phyloP scores from a whole-genome alignment of 352 stramenopile species.

The Phytophthora cryptogea region DNA sequence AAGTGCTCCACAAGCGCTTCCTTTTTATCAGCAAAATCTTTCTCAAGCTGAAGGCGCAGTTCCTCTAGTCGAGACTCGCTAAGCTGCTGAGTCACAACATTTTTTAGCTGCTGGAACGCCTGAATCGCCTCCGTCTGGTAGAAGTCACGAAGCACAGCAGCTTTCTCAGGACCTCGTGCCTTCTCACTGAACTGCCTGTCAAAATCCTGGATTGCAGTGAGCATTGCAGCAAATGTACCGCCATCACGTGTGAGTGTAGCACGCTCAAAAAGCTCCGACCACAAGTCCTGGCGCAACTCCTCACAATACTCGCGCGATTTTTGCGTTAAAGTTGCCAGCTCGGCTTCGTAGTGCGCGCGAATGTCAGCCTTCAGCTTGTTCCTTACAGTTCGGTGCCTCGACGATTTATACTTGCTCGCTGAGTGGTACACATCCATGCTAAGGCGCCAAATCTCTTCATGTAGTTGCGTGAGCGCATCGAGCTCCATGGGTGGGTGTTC shows the following conservation, averaged over 20 bases:
- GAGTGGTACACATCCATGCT: slow-evolving; percentile 75
- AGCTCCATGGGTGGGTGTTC: slow-evolving; percentile 71
- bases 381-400: slow-evolving; percentile 51
- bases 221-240: slow-evolving; percentile 42
- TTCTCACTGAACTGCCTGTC: slow-evolving; percentile 49
- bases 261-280: slow-evolving; percentile 37
- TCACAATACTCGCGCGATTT: slow-evolving; percentile 64
- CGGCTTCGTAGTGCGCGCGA: slow-evolving; percentile 38
- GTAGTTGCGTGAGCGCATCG: slow-evolving; percentile 62
- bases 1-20: slow-evolving; percentile 66
- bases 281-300: slow-evolving; percentile 42
- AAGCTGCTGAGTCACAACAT: slow-evolving; percentile 49
- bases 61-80: slow-evolving; percentile 60
- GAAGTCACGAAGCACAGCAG: slow-evolving; percentile 56
- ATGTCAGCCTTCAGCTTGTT: slow-evolving; percentile 58
- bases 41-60: slow-evolving; percentile 56
- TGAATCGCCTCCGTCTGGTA: slow-evolving; percentile 59
- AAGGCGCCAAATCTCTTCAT: slow-evolving; percentile 72
- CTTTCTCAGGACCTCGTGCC: slow-evolving; percentile 58
- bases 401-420: slow-evolving; percentile 44
- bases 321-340: slow-evolving; percentile 41
- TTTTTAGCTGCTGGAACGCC: slow-evolving; percentile 59
- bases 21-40: slow-evolving; percentile 67
- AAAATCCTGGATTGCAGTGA: slow-evolving; percentile 59
- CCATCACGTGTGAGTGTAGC: slow-evolving; percentile 10